phyloP scores from a whole-genome alignment of 2,329 filamentous ascomycete species.

The Penicillium crustosum region DNA sequence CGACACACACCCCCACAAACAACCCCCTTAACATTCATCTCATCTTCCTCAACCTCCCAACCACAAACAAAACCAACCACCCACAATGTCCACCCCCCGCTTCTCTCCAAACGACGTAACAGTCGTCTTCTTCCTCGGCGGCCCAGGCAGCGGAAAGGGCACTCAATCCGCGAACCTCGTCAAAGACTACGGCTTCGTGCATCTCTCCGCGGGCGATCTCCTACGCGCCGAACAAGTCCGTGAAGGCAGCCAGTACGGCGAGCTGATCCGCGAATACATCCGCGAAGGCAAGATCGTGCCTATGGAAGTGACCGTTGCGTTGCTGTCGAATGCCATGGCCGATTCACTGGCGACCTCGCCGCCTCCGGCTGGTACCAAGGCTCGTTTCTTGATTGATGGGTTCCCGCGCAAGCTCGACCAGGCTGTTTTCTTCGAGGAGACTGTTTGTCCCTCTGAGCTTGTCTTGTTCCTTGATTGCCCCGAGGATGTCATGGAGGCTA shows the following conservation, averaged over 20 bases:
- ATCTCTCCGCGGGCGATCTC: slow-evolving; percentile 90
- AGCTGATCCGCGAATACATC: slow-evolving; percentile 91
- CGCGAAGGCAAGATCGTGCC: slow-evolving; percentile 93
- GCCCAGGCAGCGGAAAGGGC: slow-evolving; percentile 92
- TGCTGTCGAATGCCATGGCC: slow-evolving; percentile 92
- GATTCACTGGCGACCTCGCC: slow-evolving; percentile 57
- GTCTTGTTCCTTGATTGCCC: slow-evolving; percentile 95
- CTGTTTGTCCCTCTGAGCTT: slow-evolving; percentile 78
- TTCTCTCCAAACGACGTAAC: slow-evolving; percentile 79
- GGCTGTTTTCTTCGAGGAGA: slow-evolving; percentile 87
- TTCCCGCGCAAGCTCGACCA: slow-evolving; percentile 98
- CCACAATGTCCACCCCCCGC: slow-evolving; percentile 57
- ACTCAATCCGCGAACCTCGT: slow-evolving; percentile 93
- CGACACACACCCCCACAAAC: slow-evolving; percentile 50
- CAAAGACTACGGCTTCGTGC: slow-evolving; percentile 82
- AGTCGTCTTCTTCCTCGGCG: slow-evolving; percentile 95
- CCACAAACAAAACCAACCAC: not conserved
- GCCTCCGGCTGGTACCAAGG: slow-evolving; percentile 47
- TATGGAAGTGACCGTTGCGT: slow-evolving; percentile 95
- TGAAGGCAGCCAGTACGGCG: slow-evolving; percentile 80
- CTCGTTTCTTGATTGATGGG: slow-evolving; percentile 74
- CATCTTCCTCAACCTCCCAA: not conserved
- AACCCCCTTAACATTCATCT: slow-evolving; percentile 16
- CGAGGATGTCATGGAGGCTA: slow-evolving; percentile 80
- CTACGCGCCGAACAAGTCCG: slow-evolving; percentile 91